Evolutionary conservation across 139 green algal species (phyloP).

Genomic region (Trebouxia sp.): DNA sequence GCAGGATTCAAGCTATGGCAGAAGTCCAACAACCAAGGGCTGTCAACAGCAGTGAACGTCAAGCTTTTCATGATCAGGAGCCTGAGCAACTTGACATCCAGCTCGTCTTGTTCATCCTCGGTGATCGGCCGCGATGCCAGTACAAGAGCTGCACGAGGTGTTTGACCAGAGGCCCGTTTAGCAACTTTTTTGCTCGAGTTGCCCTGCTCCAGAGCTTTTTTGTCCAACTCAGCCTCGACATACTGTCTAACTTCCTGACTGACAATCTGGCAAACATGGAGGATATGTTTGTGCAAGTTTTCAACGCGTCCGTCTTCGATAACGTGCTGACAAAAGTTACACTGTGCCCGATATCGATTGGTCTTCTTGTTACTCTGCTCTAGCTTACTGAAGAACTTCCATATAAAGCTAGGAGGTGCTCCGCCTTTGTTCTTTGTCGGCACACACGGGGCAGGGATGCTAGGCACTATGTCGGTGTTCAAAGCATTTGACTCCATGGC

Average conservation of each 20-base stretch:
- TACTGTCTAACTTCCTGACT: neutral
- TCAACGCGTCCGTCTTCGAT: constrained; percentile 8
- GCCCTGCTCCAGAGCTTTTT: neutral
- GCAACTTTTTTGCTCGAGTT: neutral
- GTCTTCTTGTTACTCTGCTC: constrained; percentile 15
- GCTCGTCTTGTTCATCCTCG: constrained; percentile 14
- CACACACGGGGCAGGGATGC: too few species aligned
- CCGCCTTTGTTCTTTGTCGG: constrained; percentile 8
- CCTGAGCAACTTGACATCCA: neutral
- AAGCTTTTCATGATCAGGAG: constrained; percentile 18
- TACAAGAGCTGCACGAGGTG: neutral
- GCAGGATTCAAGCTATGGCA: constrained; percentile 6
- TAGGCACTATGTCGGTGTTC: too few species aligned
- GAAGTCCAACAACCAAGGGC: constrained; percentile 1
- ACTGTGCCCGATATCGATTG: neutral
- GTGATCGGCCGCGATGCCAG: neutral
- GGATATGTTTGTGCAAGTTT: constrained; percentile 16
- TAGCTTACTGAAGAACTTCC: neutral
- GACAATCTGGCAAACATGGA: neutral
- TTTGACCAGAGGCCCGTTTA: neutral
- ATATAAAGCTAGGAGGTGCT: neutral
- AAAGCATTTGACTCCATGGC: neutral
- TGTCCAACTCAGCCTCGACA: constrained; percentile 9
- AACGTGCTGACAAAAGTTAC: constrained; percentile 1
- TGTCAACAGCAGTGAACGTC: neutral